Percentiles rank a stretch among this genome's conserved stretches.
These are phyloP conservation scores for Thielaviopsis euricoi DNA, from an alignment of 2,329 filamentous ascomycete genomes.

Conservation along the genomic window DNA sequence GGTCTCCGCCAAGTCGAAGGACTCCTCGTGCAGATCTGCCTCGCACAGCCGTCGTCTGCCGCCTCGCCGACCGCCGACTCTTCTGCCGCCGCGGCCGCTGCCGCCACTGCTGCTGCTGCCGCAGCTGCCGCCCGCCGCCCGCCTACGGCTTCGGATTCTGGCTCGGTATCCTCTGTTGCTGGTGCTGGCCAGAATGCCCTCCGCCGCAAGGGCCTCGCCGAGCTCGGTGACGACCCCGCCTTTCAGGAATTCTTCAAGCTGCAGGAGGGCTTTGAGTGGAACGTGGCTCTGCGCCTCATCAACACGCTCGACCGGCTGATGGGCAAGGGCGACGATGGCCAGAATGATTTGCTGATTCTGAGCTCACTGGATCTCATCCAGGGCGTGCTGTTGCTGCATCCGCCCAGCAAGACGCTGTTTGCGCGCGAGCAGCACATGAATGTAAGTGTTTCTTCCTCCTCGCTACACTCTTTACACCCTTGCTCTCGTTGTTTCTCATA, in stretches of 20 bases:
- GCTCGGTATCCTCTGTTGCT: slow-evolving; percentile 7
- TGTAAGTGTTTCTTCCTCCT: slow-evolving; percentile 27
- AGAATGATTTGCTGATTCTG: slow-evolving; percentile 78
- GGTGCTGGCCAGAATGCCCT: slow-evolving; percentile 17
- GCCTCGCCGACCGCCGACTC: slow-evolving; percentile 11
- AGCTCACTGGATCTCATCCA: slow-evolving; percentile 79
- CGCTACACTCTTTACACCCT: background rate
- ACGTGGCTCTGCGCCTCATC: slow-evolving; percentile 75
- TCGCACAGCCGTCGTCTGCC: slow-evolving; percentile 32
- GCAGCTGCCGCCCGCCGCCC: too few relatives aligned
- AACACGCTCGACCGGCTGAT: slow-evolving; percentile 73
- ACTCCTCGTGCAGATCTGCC: slow-evolving; percentile 83
- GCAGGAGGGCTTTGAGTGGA: slow-evolving; percentile 96
- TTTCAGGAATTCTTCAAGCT: slow-evolving; percentile 93
- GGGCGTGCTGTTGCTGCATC: slow-evolving; percentile 74
- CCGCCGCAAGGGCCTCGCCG: slow-evolving; percentile 43
- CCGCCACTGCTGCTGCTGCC: slow-evolving; percentile 12
- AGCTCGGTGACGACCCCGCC: slow-evolving; percentile 66
- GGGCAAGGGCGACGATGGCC: slow-evolving; percentile 64
- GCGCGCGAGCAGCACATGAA: slow-evolving; percentile 90
- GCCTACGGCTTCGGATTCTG: too few relatives aligned
- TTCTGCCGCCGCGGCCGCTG: slow-evolving; percentile 13
- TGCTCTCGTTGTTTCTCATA: slow-evolving; percentile 4
- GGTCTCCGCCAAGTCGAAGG: slow-evolving; percentile 88
- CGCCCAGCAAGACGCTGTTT: slow-evolving; percentile 76